Evolutionary conservation across 2,329 filamentous ascomycete species (phyloP), one percentile per base, ranked within the genome.

Genomic region (Aureobasidium leucospermi): DNA sequence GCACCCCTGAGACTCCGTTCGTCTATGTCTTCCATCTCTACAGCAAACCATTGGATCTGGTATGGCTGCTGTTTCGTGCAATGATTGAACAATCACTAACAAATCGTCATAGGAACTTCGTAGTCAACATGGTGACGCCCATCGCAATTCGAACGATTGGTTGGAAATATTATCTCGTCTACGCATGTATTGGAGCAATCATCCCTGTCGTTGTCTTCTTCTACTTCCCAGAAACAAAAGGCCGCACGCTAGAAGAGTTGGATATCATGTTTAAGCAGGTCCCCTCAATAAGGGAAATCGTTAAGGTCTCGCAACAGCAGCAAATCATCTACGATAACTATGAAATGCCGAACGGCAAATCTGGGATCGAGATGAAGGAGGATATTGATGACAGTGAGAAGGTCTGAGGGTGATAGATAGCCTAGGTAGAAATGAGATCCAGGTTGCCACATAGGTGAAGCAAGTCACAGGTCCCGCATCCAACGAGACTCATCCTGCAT

Each of bases 151-250:
- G 74, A 41, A 72, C 70, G 7, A 67, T 81, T 3, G 66, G 72
- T 15, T 81, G 77, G 76, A 76, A 76, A 61, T 75, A 74, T 0
- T 81, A 81, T 62, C 66, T 81, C 1, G 79, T 80, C 63, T 81
- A 79, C 66, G 76, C 75, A 67, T 42, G 53, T 43, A 75, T 82
- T 60, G 82, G 81, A 72, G 78, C 72, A 9, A 63, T 70, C 42
- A 81, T 80, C 71, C 74, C 81, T 39, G 79, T 79, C 15, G 75
- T 81, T 70, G 47, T 90, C 5, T 88, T 79, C 52, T 62, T 69
- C 53, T 79, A 81, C 72, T 82, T 82, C 68, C 76, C 77, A 0
- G 78, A 79, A 68, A 79, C 77, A 1, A 73, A 74, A 19, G 73
- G 73, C 53, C 75, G 71, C 16, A 81, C 81, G 62, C 79, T 81